Evolutionary conservation across 495 filamentous ascomycete species (phyloP).

Genomic region (Tuber indicum): DNA sequence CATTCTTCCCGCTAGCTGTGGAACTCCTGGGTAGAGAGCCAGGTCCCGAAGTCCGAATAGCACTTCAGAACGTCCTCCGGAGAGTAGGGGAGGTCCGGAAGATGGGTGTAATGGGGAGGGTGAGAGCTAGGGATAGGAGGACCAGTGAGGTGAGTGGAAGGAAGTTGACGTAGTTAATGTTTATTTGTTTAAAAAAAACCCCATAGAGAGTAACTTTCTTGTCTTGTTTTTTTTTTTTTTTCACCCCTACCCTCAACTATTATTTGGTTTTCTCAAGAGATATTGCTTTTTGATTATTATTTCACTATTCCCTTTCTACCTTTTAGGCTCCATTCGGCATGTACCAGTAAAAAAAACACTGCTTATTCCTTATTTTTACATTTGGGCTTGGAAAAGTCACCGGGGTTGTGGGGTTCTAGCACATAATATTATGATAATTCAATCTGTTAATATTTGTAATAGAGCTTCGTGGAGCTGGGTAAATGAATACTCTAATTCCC

Average conservation of each 20-base stretch:
- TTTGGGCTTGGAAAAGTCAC: background rate
- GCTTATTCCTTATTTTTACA: background rate
- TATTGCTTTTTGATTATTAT: background rate
- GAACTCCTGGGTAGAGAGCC: constrained; percentile 79
- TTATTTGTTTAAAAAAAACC: background rate
- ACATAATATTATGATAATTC: background rate
- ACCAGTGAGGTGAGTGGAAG: constrained; percentile 34
- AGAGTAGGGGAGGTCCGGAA: constrained; percentile 70
- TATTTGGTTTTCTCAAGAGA: background rate
- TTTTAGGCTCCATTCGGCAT: constrained; percentile 8
- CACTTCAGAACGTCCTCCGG: constrained; percentile 66
- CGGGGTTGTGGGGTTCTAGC: background rate
- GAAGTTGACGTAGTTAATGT: constrained; percentile 13
- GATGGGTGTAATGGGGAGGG: constrained; percentile 32
- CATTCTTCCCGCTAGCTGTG: constrained; percentile 78
- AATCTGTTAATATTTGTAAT: background rate
- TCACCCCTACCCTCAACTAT: background rate
- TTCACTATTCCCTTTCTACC: background rate
- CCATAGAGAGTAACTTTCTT: background rate
- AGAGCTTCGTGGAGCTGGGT: background rate
- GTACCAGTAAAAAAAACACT: too few species aligned
- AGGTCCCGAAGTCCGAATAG: constrained; percentile 65
- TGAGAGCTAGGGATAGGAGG: constrained; percentile 27
- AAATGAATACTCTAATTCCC: background rate
- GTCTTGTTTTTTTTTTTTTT: background rate